A percentile compares a stretch with the other conserved stretches of the same genome.
Conservation (phyloP, 2,329 filamentous ascomycete species). For the Arthrocladium fulminans region DNA sequence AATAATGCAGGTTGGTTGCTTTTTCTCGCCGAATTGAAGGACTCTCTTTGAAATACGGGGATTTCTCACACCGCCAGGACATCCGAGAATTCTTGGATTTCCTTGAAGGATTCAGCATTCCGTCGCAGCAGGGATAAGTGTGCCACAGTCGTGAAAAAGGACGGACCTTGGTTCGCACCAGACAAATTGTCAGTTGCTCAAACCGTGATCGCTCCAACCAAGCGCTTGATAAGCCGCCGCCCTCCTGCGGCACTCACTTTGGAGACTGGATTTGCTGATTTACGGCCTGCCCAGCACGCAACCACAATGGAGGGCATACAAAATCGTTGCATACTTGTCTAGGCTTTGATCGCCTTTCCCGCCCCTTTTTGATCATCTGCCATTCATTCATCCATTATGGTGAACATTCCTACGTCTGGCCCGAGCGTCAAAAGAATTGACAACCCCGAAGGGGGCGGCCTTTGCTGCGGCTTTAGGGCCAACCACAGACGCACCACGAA, state of each 20-base stretch:
- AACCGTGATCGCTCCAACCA: not conserved
- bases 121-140: not conserved
- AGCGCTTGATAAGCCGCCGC: not conserved
- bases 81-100: not conserved
- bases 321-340: too few species aligned
- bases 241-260: not conserved
- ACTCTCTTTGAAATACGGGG: too few species aligned
- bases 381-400: not conserved
- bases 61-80: too few species aligned
- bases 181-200: not conserved
- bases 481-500: too few species aligned
- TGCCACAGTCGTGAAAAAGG: constrained; percentile 1
- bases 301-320: too few species aligned
- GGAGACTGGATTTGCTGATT: too few species aligned
- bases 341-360: too few species aligned
- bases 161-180: not conserved
- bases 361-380: not conserved
- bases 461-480: too few species aligned
- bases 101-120: not conserved
- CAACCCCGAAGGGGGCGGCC: too few species aligned
- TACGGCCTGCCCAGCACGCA: too few species aligned
- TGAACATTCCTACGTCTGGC: too few species aligned
- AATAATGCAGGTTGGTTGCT: not conserved
- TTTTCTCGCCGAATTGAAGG: not conserved
- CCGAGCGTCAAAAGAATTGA: too few species aligned